These are phyloP conservation scores for Syzygium aromaticum DNA, from an alignment of 345 rosid genomes.

Conservation along the genomic window DNA sequence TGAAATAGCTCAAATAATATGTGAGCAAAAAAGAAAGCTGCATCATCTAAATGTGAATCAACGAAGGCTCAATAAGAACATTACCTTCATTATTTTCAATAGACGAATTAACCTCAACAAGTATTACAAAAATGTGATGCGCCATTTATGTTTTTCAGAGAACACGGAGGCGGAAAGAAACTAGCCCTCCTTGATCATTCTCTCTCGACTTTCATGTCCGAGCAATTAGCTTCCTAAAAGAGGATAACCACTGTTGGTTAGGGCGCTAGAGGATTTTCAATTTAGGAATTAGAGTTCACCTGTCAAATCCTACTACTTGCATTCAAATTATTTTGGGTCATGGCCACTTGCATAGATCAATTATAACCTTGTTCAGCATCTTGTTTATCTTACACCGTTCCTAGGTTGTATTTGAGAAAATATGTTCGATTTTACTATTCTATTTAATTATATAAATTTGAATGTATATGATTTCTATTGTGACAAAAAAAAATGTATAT, in stretches of 20 bases:
- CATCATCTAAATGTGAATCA: no score
- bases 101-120: rapidly evolving
- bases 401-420: not conserved
- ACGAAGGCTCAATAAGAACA: no score
- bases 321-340: rapidly evolving
- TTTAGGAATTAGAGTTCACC: not conserved
- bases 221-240: not conserved
- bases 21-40: no score
- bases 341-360: not conserved
- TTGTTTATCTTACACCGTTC: not conserved
- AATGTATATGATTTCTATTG: not conserved
- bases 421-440: not conserved
- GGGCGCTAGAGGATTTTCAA: not conserved
- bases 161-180: not conserved
- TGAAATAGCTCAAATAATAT: not conserved
- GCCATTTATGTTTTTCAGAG: not conserved
- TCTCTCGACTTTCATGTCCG: not conserved
- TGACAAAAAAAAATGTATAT: no score
- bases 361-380: rapidly evolving
- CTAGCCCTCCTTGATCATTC: not conserved
- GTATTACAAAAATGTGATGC: not conserved
- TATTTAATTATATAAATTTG: not conserved
- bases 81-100: not conserved
- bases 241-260: not conserved
- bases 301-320: rapidly evolving